Percentiles rank a stretch among this genome's conserved stretches.
phyloP scores from a whole-genome alignment of 768 basidiomycete genomes.

The Paxillus involutus region DNA sequence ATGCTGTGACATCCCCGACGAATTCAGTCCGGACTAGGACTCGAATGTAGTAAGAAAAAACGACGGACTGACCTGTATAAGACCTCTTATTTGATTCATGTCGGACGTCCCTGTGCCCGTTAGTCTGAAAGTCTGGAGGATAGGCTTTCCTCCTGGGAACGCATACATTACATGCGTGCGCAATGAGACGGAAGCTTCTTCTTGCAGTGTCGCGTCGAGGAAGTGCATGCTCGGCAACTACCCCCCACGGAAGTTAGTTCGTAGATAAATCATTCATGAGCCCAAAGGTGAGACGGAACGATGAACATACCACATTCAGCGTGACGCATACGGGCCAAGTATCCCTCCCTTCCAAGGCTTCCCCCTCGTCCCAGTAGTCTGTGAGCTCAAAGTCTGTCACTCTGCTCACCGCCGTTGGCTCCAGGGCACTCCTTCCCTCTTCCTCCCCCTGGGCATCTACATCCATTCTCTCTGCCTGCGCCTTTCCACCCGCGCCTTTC shows the following conservation, averaged over 20 bases:
- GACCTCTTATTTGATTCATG: conserved; percentile 43
- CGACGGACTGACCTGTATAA: conserved; percentile 50
- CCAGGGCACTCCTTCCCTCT: conserved; percentile 47
- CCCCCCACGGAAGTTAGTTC: not conserved
- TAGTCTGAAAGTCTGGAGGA: conserved; percentile 62
- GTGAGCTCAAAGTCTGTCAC: conserved; percentile 84
- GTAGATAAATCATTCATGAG: not conserved
- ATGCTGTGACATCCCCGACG: conserved; percentile 49
- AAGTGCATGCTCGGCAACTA: conserved; percentile 63
- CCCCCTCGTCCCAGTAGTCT: conserved; percentile 88
- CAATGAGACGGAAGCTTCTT: conserved; percentile 67
- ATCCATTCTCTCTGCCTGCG: conserved; percentile 49
- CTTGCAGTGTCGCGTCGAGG: conserved; percentile 70
- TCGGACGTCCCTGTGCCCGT: conserved; percentile 63
- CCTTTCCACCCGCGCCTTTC: conserved; percentile 20
- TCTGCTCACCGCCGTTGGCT: conserved; percentile 45
- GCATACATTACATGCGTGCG: conserved; percentile 66
- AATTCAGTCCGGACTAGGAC: conserved; percentile 33
- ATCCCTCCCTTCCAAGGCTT: conserved; percentile 57
- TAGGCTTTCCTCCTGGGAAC: conserved; percentile 43
- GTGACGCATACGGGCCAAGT: conserved; percentile 78
- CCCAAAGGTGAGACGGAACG: not conserved
- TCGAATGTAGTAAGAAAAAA: not conserved
- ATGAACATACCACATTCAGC: conserved; percentile 64
- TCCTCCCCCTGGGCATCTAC: conserved; percentile 40